Base-by-base conservation (phyloP, 23 red algal species). In the Gracilariopsis chorda region DNA sequence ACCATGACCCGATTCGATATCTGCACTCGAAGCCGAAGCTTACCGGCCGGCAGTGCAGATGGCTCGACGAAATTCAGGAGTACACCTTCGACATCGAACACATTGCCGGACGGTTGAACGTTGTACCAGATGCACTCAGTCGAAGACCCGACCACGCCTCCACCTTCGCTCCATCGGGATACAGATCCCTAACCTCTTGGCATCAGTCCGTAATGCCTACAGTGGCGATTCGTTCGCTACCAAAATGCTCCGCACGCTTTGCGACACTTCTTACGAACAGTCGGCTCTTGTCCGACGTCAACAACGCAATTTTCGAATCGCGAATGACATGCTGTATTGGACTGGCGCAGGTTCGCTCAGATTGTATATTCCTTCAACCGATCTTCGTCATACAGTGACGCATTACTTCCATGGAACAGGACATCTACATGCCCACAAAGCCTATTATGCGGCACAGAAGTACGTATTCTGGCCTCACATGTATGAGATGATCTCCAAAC, bases 1-100 rank as follows among this genome's bases (percentile, higher is more conserved):
- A 83, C 23, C 79, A 83, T 34, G 81, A 86, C 8, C 81, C 81
- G 5, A 86, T 86, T 0, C 0, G 58, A 70, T 86, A 86, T 35
- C 36, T 69, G 28, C 57, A 86, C n/a, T 65, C 81, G 1, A 86
- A 86, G 39, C 48, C 56, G 10, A 67, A 53, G 28, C 59, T 86
- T 10, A n/a, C 59, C 27, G 24, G 58, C 10, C 0, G 81, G 0
- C 55, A 86, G 29, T 47, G 36, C 0, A 30, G 81, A 6, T 86
- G 81, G 56, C 3, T 86, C 21, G 58, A 71, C 35, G 81, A 86
- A 33, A 51, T 70, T 0, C 55, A 86, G 60, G 29, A 48, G 16
- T 86, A 47, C 24, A 17, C 19, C 7, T 86, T 49, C 24, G 35
- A 86, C 11, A 39, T 86, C 4, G 17, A 14, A 30, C 0, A 70